Conservation (phyloP, 495 filamentous ascomycete genomes). For the Penicillium canescens region DNA sequence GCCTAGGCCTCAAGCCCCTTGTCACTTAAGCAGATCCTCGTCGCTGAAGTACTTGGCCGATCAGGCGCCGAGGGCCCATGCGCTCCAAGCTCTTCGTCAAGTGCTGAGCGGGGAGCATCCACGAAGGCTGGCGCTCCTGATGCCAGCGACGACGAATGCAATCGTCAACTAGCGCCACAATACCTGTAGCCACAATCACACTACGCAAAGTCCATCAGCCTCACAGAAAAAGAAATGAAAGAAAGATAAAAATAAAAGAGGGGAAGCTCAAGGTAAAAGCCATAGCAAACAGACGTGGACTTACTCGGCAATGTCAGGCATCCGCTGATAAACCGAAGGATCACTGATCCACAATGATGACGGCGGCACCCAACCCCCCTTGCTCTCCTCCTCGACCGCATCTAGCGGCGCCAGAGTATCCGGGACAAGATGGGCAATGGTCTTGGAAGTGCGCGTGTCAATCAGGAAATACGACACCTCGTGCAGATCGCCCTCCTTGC, state of each 20-base stretch:
- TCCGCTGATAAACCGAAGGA: slow-evolving; percentile 59
- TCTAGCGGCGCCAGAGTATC: slow-evolving; percentile 69
- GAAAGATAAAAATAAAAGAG: slow-evolving; percentile 3
- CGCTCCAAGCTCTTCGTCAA: slow-evolving; percentile 63
- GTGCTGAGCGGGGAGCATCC: slow-evolving; percentile 55
- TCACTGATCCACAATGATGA: slow-evolving; percentile 89
- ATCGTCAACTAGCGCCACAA: slow-evolving; percentile 90
- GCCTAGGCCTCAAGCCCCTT: background rate
- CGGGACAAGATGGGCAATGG: slow-evolving; percentile 85
- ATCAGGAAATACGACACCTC: slow-evolving; percentile 77
- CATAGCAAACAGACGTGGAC: slow-evolving; percentile 35
- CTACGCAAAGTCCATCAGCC: slow-evolving; percentile 47
- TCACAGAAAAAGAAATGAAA: background rate
- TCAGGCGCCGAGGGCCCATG: slow-evolving; percentile 68
- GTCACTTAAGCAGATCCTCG: slow-evolving; percentile 35
- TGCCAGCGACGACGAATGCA: slow-evolving; percentile 82
- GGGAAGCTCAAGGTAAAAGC: slow-evolving; percentile 2
- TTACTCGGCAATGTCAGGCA: slow-evolving; percentile 91
- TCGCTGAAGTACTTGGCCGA: slow-evolving; percentile 78
- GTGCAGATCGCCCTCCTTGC: slow-evolving; percentile 59
- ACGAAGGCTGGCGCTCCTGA: slow-evolving; percentile 58
- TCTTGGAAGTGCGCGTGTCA: slow-evolving; percentile 59
- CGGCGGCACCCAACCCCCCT: slow-evolving; percentile 90
- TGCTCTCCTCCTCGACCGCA: slow-evolving; percentile 68
- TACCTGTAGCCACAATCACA: slow-evolving; percentile 84